phyloP scores from a whole-genome alignment of 208 protist genomes.

The Porcisia hertigi region DNA sequence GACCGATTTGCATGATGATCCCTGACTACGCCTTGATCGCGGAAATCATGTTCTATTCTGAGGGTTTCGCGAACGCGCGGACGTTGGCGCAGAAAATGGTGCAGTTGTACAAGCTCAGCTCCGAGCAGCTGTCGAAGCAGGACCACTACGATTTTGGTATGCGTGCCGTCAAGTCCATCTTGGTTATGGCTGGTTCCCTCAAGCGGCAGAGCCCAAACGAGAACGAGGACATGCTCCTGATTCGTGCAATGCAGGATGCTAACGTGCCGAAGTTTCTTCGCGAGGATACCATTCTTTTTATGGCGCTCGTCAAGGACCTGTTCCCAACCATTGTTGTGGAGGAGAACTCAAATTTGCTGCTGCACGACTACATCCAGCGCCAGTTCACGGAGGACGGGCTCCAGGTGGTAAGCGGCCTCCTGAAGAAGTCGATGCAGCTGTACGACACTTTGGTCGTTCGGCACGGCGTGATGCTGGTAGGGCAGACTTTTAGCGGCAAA shows the following conservation, averaged over 20 bases:
- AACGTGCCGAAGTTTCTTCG: constrained; percentile 95
- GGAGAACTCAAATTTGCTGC: constrained; percentile 75
- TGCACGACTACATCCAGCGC: constrained; percentile 76
- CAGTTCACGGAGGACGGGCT: constrained; percentile 73
- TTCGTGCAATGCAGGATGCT: constrained; percentile 93
- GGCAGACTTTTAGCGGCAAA: constrained; percentile 95
- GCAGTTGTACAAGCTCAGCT: constrained; percentile 96
- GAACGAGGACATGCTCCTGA: constrained; percentile 95
- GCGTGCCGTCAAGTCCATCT: constrained; percentile 96
- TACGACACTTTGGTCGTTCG: constrained; percentile 93
- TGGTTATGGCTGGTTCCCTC: constrained; percentile 93
- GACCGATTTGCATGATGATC: constrained; percentile 98
- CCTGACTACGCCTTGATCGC: constrained; percentile 97
- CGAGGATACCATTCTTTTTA: constrained; percentile 95
- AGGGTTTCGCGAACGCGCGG: constrained; percentile 96
- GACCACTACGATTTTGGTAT: constrained; percentile 98
- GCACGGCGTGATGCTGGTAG: constrained; percentile 96
- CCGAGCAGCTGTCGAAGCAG: constrained; percentile 96
- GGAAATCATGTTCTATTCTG: constrained; percentile 98
- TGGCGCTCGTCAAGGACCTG: constrained; percentile 93
- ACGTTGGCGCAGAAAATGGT: constrained; percentile 96
- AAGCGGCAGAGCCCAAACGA: constrained; percentile 90
- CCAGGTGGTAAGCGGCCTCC: constrained; percentile 84
- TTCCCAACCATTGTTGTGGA: constrained; percentile 90
- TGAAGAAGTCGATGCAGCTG: constrained; percentile 93